A percentile compares a stretch with the other conserved stretches of the same genome.
Conservation (phyloP, 305 asterid species). For the Salvia sclarea region DNA sequence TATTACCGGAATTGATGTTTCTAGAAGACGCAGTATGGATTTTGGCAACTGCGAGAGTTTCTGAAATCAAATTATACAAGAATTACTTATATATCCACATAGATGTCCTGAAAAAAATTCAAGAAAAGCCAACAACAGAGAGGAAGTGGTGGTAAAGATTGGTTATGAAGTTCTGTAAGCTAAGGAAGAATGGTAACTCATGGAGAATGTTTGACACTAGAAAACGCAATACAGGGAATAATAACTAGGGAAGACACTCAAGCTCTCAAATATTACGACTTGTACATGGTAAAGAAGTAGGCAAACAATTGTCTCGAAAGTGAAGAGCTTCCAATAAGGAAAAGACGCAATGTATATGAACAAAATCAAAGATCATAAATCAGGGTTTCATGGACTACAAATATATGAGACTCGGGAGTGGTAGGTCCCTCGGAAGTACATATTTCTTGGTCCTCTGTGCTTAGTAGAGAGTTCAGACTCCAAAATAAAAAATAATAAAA, state of each 20-base stretch:
- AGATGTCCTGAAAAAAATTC: conserved; percentile 3
- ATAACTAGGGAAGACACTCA: conserved; percentile 16
- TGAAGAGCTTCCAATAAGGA: neutral
- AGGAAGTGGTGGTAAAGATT: neutral
- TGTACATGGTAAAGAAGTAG: neutral
- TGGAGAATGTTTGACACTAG: neutral
- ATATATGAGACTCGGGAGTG: neutral
- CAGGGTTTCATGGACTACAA: conserved; percentile 13
- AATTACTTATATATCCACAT: conserved; percentile 25
- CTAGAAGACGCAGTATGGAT: conserved; percentile 84
- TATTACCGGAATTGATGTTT: conserved; percentile 79
- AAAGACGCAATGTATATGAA: neutral
- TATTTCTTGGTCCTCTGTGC: conserved; percentile 4
- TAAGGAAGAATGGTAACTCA: conserved; percentile 5
- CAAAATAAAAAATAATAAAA: conserved; percentile 11
- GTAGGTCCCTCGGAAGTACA: neutral
- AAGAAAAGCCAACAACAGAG: neutral
- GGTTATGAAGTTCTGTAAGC: conserved; percentile 21
- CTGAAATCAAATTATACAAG: conserved; percentile 48
- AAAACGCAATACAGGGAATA: conserved; percentile 2
- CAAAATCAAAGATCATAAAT: neutral
- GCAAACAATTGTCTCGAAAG: neutral
- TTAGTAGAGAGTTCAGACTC: conserved; percentile 21
- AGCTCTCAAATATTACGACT: neutral
- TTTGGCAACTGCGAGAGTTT: conserved; percentile 78